Conservation (phyloP, 495 filamentous ascomycete genomes). For the Talaromyces liani region DNA sequence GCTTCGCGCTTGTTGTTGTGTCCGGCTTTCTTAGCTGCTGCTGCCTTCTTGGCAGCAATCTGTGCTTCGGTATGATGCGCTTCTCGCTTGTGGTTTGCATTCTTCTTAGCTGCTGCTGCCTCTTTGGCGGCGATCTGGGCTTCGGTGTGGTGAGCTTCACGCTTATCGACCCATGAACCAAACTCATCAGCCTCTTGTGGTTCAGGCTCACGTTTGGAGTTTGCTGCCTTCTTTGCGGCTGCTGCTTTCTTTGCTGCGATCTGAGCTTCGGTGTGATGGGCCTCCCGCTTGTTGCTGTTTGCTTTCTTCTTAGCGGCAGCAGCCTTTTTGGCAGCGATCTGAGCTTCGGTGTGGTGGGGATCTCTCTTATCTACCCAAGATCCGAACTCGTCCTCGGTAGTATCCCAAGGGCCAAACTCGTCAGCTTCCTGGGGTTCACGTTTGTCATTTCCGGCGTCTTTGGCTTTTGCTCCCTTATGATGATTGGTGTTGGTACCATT, state of each 20-base stretch:
- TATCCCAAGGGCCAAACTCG: neutral
- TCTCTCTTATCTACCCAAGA: conserved; percentile 4
- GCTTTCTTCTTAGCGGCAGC: neutral
- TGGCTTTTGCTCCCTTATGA: neutral
- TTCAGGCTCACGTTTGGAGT: neutral
- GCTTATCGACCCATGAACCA: conserved; percentile 1
- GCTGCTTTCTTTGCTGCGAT: neutral
- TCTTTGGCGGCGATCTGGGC: conserved; percentile 4
- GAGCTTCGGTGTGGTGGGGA: conserved; percentile 2
- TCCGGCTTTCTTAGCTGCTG: neutral
- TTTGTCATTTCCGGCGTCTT: neutral
- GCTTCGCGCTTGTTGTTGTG: no score
- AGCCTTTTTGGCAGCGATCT: conserved; percentile 6
- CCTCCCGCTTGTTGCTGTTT: neutral
- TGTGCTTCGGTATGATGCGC: conserved; percentile 1
- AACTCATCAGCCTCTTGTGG: neutral
- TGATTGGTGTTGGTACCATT: neutral
- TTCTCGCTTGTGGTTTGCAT: neutral
- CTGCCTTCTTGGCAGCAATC: conserved; percentile 1
- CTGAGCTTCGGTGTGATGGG: neutral
- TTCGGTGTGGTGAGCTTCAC: neutral
- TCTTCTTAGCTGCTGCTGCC: neutral
- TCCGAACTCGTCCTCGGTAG: conserved; percentile 6
- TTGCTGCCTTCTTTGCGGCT: neutral
- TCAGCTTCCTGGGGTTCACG: neutral